Evolutionary conservation across 495 filamentous ascomycete genomes (phyloP), one percentile per base, ranked within the genome.

Genomic region (Trichoderma gamsii): DNA sequence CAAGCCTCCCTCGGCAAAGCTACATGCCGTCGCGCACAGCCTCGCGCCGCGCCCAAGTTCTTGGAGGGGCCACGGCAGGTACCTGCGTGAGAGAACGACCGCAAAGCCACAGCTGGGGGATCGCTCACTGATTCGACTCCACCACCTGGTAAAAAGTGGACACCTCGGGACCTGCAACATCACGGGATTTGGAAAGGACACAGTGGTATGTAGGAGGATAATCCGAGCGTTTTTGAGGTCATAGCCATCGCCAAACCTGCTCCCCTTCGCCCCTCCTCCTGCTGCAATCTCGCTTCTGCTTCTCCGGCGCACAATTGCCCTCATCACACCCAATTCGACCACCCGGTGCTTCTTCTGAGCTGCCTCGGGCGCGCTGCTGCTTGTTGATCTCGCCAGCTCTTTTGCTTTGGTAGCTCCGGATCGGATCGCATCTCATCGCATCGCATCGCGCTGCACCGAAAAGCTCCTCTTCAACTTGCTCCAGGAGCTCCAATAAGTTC

Each of bases 171-270:
- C 25, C 56, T 68, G 66, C 52, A 46, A n/a, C 66, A 68, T 68
- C 66, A 68, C 66, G 66, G 66, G 66, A 63, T 68, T 68, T 68
- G 51, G 29, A 68, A 68, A 68, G 66, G 66, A 68, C 66, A 68
- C 66, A 68, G 51, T 68, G 46, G 66, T 67, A 65, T 65, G 38
- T 41, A 65, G 44, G 4, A 49, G n/a, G 51, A 59, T 59, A 61
- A 44, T 41, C 63, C 35, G 63, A 41, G 35, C 63, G 23, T 41
- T 56, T 67, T 51, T 66, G 65, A 66, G 66, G 49, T 63, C 66
- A 68, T 64, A 29, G 9, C 32, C 35, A 12, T 49, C 18, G 46
- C n/a, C n/a, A 15, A 6, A 23, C 43, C 63, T 63, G 16, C 15
- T 52, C 41, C 51, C 35, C 35, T 38, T 68, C 66, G 18, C 56